Evolutionary conservation across 1,284 basidiomycete genomes (phyloP).

Genomic region (Apiotrichum gamsii): DNA sequence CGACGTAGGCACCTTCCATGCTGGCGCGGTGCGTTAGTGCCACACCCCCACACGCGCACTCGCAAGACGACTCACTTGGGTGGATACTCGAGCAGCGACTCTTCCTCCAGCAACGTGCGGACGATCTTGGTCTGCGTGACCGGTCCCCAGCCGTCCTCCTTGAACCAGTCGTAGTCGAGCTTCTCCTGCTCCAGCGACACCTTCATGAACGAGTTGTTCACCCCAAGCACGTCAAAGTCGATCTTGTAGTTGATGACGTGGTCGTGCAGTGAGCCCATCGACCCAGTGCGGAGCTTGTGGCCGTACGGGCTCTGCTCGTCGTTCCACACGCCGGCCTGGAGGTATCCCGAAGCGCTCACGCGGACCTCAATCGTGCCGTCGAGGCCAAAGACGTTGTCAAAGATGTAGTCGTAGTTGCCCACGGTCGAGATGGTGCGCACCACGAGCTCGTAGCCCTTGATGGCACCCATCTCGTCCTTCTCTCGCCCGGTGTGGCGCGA

Average conservation of each 20-base stretch:
- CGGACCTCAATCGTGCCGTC: constrained; percentile 63
- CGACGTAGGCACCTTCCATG: constrained; percentile 26
- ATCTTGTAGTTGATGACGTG: constrained; percentile 60
- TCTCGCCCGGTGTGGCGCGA: constrained; percentile 51
- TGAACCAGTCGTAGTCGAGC: constrained; percentile 54
- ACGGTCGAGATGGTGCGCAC: constrained; percentile 56
- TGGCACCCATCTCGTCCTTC: constrained; percentile 45
- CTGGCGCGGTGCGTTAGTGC: constrained; percentile 8
- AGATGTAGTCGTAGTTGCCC: constrained; percentile 56
- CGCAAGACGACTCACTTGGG: constrained; percentile 6
- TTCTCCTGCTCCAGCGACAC: constrained; percentile 48
- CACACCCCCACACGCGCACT: neutral
- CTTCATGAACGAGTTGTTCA: constrained; percentile 56
- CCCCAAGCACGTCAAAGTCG: constrained; percentile 59
- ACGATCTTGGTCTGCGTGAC: constrained; percentile 22
- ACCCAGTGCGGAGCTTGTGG: constrained; percentile 49
- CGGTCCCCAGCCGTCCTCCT: constrained; percentile 56
- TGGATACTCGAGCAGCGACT: constrained; percentile 14
- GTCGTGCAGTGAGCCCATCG: constrained; percentile 52
- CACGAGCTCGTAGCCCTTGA: constrained; percentile 57
- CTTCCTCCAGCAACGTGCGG: constrained; percentile 8
- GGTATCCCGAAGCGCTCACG: constrained; percentile 61
- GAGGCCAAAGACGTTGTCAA: constrained; percentile 61
- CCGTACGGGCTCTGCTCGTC: constrained; percentile 54
- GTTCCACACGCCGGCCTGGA: constrained; percentile 59